Conservation (phyloP, 2,329 filamentous ascomycete genomes). For the Paecilomyces fulvus region DNA sequence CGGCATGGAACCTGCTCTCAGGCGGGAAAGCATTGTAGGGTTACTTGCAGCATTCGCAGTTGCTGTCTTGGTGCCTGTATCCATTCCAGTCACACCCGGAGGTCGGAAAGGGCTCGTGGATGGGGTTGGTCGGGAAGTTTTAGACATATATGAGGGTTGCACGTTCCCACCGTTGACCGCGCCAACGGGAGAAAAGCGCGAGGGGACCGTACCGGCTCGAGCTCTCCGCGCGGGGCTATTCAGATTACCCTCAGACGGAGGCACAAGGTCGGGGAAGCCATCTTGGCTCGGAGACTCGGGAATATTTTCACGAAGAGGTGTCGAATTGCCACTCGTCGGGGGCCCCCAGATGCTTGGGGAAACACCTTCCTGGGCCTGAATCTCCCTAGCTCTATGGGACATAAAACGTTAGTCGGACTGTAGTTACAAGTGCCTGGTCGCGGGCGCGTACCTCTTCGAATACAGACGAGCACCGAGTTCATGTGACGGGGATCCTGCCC, state of each 20-base stretch:
- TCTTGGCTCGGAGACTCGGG: constrained; percentile 89
- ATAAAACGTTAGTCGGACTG: constrained; percentile 5
- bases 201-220: constrained; percentile 91
- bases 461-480: constrained; percentile 75
- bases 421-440: neutral
- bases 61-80: constrained; percentile 30
- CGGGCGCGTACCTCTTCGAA: constrained; percentile 71
- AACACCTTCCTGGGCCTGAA: constrained; percentile 92
- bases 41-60: constrained; percentile 45
- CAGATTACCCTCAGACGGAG: constrained; percentile 57
- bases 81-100: constrained; percentile 32
- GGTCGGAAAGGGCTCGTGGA: constrained; percentile 82
- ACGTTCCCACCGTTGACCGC: constrained; percentile 50
- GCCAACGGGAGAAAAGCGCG: constrained; percentile 74
- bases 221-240: constrained; percentile 65
- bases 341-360: constrained; percentile 77
- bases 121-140: constrained; percentile 76
- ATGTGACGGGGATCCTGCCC: constrained; percentile 93
- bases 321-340: constrained; percentile 92
- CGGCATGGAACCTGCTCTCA: constrained; percentile 89
- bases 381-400: constrained; percentile 70
- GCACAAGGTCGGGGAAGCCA: constrained; percentile 83
- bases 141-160: constrained; percentile 55
- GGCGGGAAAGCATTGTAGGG: constrained; percentile 69
- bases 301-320: constrained; percentile 91